Evolutionary conservation across 345 rosid genomes (phyloP).

Genomic region (Nephelium lappaceum): DNA sequence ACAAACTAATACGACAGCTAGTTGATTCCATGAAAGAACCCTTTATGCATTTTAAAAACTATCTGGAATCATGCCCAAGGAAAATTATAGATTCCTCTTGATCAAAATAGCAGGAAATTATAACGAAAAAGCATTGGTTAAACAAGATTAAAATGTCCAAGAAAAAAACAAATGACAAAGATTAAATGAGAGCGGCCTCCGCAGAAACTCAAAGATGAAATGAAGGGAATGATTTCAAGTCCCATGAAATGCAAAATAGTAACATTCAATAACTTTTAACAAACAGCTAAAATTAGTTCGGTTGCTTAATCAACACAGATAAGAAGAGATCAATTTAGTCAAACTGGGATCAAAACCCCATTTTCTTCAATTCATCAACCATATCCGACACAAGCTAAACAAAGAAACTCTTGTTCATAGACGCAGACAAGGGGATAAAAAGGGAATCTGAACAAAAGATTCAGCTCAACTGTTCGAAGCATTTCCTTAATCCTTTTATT

Average conservation of each 20-base stretch:
- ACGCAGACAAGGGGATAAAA: not conserved
- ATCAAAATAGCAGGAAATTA: too few species aligned
- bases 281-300: not conserved
- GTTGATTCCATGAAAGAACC: too few species aligned
- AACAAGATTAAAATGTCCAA: too few species aligned
- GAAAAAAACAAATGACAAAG: too few species aligned
- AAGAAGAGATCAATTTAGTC: not conserved
- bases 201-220: too few species aligned
- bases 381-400: not conserved
- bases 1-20: too few species aligned
- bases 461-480: not conserved
- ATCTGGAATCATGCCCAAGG: too few species aligned
- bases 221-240: too few species aligned
- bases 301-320: not conserved
- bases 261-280: not conserved
- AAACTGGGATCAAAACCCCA: not conserved
- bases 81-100: too few species aligned
- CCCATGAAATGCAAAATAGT: not conserved
- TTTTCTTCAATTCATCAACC: not conserved
- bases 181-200: too few species aligned
- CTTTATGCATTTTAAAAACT: too few species aligned
- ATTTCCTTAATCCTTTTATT: not conserved
- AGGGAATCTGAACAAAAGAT: not conserved
- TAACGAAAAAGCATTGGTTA: too few species aligned
- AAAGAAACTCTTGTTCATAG: not conserved